Evolutionary conservation across 148 eudicot species (phyloP).

Genomic region (Camellia granthamiana): DNA sequence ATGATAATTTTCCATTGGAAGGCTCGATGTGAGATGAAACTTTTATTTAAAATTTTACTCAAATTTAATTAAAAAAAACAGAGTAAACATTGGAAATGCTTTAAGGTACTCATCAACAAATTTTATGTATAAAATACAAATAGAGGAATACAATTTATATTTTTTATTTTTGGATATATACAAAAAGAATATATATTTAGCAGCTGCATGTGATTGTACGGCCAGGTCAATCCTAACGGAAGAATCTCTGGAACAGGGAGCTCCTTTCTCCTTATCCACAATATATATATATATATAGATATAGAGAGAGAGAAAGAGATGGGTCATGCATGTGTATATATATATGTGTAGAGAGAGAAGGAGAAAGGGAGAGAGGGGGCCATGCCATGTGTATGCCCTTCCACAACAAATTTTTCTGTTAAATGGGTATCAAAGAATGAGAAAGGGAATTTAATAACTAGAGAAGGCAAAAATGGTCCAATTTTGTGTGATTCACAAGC

Average conservation of each 20-base stretch:
- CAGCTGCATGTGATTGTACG: background rate
- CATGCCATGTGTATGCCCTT: background rate
- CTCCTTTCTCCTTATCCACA: background rate
- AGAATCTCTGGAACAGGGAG: background rate
- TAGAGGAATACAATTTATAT: too few relatives aligned
- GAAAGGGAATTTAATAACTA: background rate
- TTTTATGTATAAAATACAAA: too few relatives aligned
- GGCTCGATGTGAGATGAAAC: too few relatives aligned
- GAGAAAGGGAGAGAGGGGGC: background rate
- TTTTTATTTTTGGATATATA: background rate
- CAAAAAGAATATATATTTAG: too few relatives aligned
- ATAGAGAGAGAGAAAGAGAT: background rate
- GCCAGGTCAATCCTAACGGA: conserved; percentile 4
- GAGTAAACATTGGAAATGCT: too few relatives aligned
- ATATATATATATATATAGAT: background rate
- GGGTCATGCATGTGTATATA: background rate
- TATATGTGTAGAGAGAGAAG: background rate
- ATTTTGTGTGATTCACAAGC: background rate
- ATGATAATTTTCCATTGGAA: too few relatives aligned
- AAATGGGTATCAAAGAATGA: background rate
- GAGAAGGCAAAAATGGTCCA: background rate
- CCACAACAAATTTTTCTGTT: background rate
- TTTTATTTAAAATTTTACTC: too few relatives aligned
- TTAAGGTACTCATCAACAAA: too few relatives aligned
- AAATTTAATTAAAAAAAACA: too few relatives aligned